Evolutionary conservation across 2,329 filamentous ascomycete species (phyloP).

Genomic region (Macrophomina phaseolina): DNA sequence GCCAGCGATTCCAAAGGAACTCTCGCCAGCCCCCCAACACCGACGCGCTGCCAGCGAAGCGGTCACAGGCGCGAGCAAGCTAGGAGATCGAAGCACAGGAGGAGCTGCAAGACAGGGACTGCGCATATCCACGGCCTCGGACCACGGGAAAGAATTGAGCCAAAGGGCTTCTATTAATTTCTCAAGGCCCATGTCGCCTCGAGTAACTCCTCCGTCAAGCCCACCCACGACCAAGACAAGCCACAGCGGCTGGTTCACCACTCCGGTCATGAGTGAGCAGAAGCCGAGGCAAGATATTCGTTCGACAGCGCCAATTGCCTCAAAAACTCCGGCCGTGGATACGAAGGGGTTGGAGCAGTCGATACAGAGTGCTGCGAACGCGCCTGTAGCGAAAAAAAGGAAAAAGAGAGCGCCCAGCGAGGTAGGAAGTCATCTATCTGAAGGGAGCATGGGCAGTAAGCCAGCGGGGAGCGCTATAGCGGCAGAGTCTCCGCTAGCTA

Average conservation of each 20-base stretch:
- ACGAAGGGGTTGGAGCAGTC: conserved; percentile 38
- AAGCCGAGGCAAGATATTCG: conserved; percentile 31
- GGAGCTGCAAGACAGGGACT: conserved; percentile 32
- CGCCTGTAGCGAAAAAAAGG: conserved; percentile 51
- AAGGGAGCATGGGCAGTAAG: conserved; percentile 60
- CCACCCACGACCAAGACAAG: conserved; percentile 30
- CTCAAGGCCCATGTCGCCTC: conserved; percentile 59
- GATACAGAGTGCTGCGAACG: conserved; percentile 43
- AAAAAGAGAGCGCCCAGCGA: conserved; percentile 41
- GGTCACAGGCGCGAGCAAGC: conserved; percentile 49
- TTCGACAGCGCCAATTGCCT: conserved; percentile 32
- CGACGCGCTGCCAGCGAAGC: conserved; percentile 57
- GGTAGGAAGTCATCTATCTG: conserved; percentile 49
- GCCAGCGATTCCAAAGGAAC: conserved; percentile 69
- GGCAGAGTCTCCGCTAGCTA: background rate
- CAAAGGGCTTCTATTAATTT: conserved; percentile 57
- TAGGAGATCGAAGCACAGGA: conserved; percentile 46
- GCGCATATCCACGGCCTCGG: conserved; percentile 50
- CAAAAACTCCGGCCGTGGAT: conserved; percentile 33
- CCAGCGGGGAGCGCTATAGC: conserved; percentile 55
- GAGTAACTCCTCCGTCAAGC: conserved; percentile 38
- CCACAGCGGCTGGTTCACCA: conserved; percentile 46
- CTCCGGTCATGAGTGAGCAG: conserved; percentile 38
- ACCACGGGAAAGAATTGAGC: conserved; percentile 50
- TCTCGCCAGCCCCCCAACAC: conserved; percentile 39